Conservation (phyloP, 2,329 filamentous ascomycete species). For the Pezicula neosporulosa region DNA sequence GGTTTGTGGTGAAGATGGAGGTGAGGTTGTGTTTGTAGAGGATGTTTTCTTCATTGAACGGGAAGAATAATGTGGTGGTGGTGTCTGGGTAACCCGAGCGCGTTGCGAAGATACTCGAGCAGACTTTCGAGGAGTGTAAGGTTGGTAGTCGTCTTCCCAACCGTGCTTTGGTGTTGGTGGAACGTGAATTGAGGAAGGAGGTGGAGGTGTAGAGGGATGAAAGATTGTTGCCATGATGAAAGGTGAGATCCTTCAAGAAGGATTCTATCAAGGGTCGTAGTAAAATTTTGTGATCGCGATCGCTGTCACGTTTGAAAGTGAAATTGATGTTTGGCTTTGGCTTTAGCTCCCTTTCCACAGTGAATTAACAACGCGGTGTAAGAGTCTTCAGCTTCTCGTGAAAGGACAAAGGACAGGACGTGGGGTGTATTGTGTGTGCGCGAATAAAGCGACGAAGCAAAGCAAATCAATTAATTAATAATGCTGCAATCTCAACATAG, state of each 20-base stretch:
- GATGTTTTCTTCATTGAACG: constrained; percentile 18
- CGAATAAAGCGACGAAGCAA: neutral
- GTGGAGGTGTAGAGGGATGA: constrained; percentile 53
- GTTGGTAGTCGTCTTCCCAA: constrained; percentile 66
- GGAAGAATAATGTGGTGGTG: constrained; percentile 39
- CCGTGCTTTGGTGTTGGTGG: constrained; percentile 68
- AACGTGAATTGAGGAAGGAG: constrained; percentile 53
- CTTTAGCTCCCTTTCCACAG: neutral
- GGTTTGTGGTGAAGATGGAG: constrained; percentile 23
- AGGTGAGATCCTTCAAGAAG: constrained; percentile 1
- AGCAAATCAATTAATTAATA: neutral
- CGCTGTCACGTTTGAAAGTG: neutral
- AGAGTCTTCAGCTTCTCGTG: neutral
- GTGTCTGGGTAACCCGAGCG: constrained; percentile 45
- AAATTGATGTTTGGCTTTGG: neutral
- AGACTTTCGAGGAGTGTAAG: constrained; percentile 69
- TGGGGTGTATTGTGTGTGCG: neutral
- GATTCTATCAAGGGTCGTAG: neutral
- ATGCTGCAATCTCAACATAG: neutral
- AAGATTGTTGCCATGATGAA: constrained; percentile 30
- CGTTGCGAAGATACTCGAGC: constrained; percentile 59
- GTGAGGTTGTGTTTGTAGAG: constrained; percentile 13
- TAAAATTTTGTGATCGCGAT: neutral
- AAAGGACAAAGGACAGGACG: neutral
- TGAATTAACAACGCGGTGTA: neutral